These are phyloP conservation scores for Leptographium wingfieldii DNA, from an alignment of 2,329 filamentous ascomycete genomes.

Conservation along the genomic window DNA sequence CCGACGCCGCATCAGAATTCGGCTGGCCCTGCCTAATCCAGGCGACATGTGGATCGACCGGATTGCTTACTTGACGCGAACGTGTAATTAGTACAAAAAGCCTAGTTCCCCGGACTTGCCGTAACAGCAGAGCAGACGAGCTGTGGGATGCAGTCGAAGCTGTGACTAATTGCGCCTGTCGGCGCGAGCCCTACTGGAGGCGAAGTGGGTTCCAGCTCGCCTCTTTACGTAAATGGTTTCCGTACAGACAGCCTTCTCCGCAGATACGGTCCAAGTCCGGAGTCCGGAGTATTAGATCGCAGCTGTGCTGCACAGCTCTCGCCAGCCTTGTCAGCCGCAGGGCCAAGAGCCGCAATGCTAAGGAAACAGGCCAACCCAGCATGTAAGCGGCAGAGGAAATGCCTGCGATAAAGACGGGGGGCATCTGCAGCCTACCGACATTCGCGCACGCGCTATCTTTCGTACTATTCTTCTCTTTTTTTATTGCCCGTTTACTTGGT, in stretches of 20 bases:
- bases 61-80: background rate
- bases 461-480: too few relatives aligned
- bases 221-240: background rate
- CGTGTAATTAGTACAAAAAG: constrained; percentile 1
- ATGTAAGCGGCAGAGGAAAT: too few relatives aligned
- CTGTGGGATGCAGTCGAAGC: background rate
- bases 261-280: background rate
- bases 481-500: too few relatives aligned
- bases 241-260: background rate
- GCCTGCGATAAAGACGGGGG: too few relatives aligned
- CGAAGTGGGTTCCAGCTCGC: too few relatives aligned
- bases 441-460: too few relatives aligned
- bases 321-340: background rate
- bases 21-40: background rate
- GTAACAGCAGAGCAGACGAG: background rate
- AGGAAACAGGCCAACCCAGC: background rate
- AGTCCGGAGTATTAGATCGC: background rate
- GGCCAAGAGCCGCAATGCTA: background rate
- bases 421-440: too few relatives aligned
- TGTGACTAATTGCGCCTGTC: background rate
- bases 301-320: background rate
- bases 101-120: background rate
- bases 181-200: too few relatives aligned
- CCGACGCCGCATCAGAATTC: background rate
- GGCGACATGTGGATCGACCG: background rate